Evolutionary conservation across 225 moss, liverwort and hornwort species (phyloP), one percentile per base, ranked within the genome.

Genomic region (Asterella californica): DNA sequence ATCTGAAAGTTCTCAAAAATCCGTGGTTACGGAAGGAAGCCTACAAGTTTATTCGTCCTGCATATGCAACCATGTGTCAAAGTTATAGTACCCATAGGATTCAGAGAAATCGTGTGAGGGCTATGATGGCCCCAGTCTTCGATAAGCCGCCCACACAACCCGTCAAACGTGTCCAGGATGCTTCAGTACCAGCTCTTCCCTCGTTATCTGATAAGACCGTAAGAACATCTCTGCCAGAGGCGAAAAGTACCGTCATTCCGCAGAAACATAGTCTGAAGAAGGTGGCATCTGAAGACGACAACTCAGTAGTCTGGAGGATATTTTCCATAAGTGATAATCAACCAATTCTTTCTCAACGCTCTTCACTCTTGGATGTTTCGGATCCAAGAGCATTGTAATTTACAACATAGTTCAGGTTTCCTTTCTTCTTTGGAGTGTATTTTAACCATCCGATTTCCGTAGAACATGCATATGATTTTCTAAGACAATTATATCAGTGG

Each of bases 71-170:
- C 64, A 78, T 78, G 78, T 78, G 78, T 78, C 78, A 78, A 63
- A 78, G 78, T 66, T 78, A 65, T 18, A 63, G 64, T 18, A 78
- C 78, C 21, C 78, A 78, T 27, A 65, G 78, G 64, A 42, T 78
- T 45, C 78, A 78, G 64, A 65, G 78, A 32, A 63, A 63, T 46
- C 65, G 63, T 33, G 63, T 78, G 64, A 78, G 65, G 64, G 63
- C 78, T 2, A 62, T 78, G 46, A 78, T 78, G 38, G 63, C 60
- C 29, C 78, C 63, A 17, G 65, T 60, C 0, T 60, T 76, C 25
- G 50, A n/a, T 14, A 54, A 52, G 34, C 30, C 52, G 36, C 67
- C 36, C 15, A 67, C 67, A 36, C 36, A 19, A 19, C 37, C 37
- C 36, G 67, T 67, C 37, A 67, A 67, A 1, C 5, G 36, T 67